Base-by-base conservation (phyloP, 1,284 basidiomycete genomes). In the Ustilago vetiveriae region DNA sequence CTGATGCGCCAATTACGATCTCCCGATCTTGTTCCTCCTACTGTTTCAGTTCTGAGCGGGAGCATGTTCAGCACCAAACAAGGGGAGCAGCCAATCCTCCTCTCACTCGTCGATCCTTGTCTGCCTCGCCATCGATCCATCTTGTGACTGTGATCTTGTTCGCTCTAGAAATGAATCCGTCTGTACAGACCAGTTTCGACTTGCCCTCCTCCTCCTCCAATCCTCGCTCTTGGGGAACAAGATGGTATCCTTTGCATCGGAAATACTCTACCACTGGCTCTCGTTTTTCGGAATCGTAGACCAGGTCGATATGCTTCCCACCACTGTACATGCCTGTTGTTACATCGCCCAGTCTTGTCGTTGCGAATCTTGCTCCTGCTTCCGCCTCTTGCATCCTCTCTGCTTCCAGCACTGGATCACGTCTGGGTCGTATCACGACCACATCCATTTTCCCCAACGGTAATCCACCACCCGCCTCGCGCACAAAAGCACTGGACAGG, bases 211-310 rank as follows among this genome's bases (percentile, higher is more conserved):
- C 45, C n/a, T 38, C 30, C 4, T 5, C 38, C 4, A 27, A 26
- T 16, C 30, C 7, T n/a, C n/a, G n/a, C 0, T n/a, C 37, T 6
- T 55, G 14, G 0, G 49, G 50, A 3, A 3, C 3, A 16, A 64
- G 97, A 62, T 89, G 87, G 88, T 92, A 95, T 5, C 88, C 89
- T 6, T 86, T 86, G 66, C 89, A 91, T 21, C 94, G 86, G 54
- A 90, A 86, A 71, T 92, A 91, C 82, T 97, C 94, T 0, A 92
- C 88, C 0, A 92, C 87, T 0, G 83, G 75, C 23, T 86, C 75
- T 22, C 47, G 49, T 13, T 32, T 49, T 10, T 39, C 36, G 27
- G 27, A 6, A 13, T 39, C 36, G 36, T 78, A 81, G 6, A 32
- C 39, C 16, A 72, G 36, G 16, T 67, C 42, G 26, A 78, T 56